Conservation (phyloP, 2,329 filamentous ascomycete genomes). For the Trichoderma cornu-damae region DNA sequence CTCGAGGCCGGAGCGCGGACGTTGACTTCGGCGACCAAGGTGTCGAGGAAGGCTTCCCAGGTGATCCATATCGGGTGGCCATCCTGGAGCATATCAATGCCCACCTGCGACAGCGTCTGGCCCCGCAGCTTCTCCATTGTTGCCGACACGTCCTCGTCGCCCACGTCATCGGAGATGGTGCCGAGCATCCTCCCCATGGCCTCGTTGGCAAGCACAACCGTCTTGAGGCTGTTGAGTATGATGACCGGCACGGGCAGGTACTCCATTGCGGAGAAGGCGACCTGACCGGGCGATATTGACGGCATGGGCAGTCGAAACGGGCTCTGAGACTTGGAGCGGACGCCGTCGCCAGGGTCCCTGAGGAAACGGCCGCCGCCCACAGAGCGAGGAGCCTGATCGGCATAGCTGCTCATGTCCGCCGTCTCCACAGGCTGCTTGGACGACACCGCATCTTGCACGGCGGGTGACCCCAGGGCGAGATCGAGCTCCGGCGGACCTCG, state of each 20-base stretch:
- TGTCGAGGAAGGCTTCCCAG: constrained; percentile 56
- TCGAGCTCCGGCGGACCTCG: constrained; percentile 19
- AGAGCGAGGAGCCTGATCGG: constrained; percentile 27
- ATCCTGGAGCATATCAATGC: constrained; percentile 68
- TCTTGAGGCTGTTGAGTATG: constrained; percentile 63
- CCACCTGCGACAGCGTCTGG: constrained; percentile 62
- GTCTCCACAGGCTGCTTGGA: not conserved
- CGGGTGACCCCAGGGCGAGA: constrained; percentile 19
- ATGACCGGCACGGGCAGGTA: constrained; percentile 69
- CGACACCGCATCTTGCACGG: constrained; percentile 17
- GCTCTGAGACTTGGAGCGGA: constrained; percentile 35
- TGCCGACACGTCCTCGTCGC: constrained; percentile 38
- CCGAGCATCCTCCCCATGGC: constrained; percentile 67
- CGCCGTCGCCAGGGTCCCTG: constrained; percentile 27
- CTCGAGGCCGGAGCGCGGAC: constrained; percentile 26
- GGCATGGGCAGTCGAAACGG: constrained; percentile 42
- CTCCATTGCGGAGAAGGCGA: constrained; percentile 64
- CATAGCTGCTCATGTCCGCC: constrained; percentile 5
- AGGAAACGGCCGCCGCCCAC: constrained; percentile 33
- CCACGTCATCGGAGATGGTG: constrained; percentile 42
- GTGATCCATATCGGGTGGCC: constrained; percentile 55
- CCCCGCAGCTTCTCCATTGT: constrained; percentile 59
- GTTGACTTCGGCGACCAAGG: constrained; percentile 43
- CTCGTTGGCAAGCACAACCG: constrained; percentile 68
- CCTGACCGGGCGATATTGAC: constrained; percentile 45